phyloP scores from a whole-genome alignment of 2,329 filamentous ascomycete genomes.

The Aureobasidium melanogenum region DNA sequence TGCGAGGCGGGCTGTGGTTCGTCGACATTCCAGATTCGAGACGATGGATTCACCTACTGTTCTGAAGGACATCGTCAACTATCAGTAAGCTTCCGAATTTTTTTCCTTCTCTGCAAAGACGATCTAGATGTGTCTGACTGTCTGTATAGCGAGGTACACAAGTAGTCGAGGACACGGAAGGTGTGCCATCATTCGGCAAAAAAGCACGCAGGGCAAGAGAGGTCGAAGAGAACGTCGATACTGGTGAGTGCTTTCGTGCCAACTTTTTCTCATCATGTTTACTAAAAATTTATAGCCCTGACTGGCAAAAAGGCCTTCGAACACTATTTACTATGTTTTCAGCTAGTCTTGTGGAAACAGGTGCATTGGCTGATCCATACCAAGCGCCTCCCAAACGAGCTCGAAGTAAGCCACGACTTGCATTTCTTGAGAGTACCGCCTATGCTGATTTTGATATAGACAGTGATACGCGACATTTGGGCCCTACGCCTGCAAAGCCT shows the following conservation, averaged over 20 bases:
- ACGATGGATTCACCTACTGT: conserved; percentile 72
- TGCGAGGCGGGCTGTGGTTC: conserved; percentile 50
- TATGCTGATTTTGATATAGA: conserved; percentile 22
- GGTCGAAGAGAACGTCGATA: conserved; percentile 18
- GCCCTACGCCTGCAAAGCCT: conserved; percentile 59
- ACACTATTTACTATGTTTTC: conserved; percentile 75
- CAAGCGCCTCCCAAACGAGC: conserved; percentile 58
- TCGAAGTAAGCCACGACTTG: conserved; percentile 48
- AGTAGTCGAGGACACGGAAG: conserved; percentile 25
- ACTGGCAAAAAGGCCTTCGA: conserved; percentile 61
- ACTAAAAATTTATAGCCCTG: conserved; percentile 28
- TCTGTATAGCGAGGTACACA: conserved; percentile 21
- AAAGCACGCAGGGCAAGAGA: conserved; percentile 22
- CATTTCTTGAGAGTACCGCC: not conserved
- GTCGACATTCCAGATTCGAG: conserved; percentile 56
- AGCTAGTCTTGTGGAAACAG: conserved; percentile 78
- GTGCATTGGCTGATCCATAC: conserved; percentile 60
- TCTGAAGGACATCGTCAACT: conserved; percentile 66
- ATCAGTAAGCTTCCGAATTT: conserved; percentile 43
- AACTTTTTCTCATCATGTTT: not conserved
- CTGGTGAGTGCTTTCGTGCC: not conserved
- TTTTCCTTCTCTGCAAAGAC: not conserved
- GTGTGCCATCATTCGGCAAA: conserved; percentile 21
- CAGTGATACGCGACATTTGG: conserved; percentile 78
- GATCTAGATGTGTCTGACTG: not conserved